Evolutionary conservation across 2,329 filamentous ascomycete species (phyloP).

Genomic region (Aspergillus vadensis): DNA sequence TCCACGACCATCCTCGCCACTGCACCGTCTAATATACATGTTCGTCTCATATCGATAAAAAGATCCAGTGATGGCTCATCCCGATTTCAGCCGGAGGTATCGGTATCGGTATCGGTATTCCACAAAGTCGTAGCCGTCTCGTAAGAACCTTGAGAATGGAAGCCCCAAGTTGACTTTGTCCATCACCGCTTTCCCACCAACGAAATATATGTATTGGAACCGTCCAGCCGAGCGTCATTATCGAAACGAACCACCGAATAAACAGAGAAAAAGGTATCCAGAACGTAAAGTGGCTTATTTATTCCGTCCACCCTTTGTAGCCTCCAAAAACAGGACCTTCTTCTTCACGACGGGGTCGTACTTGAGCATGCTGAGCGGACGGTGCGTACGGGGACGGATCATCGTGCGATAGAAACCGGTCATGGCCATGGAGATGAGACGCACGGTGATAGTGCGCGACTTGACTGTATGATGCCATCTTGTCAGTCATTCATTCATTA

Average conservation of each 20-base stretch:
- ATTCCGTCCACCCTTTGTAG: constrained; percentile 72
- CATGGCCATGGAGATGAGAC: constrained; percentile 97
- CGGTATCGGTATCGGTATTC: neutral
- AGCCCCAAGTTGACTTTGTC: no score
- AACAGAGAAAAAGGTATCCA: no score
- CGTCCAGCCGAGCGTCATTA: no score
- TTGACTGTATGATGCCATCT: constrained; percentile 61
- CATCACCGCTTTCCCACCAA: no score
- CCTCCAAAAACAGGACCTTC: constrained; percentile 93
- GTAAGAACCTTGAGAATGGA: no score
- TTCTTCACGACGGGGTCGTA: constrained; percentile 97
- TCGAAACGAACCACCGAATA: no score
- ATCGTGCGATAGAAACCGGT: constrained; percentile 97
- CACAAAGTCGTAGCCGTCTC: neutral
- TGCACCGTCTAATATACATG: constrained; percentile 29
- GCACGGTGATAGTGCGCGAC: constrained; percentile 88
- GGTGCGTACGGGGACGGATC: constrained; percentile 74
- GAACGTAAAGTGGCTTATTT: constrained; percentile 29
- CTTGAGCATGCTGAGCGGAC: constrained; percentile 95
- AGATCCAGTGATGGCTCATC: neutral
- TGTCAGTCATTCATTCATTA: constrained; percentile 8
- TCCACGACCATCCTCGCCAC: constrained; percentile 10
- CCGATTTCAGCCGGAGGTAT: neutral
- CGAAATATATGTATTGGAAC: no score
- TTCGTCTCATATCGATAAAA: constrained; percentile 18